These are phyloP conservation scores for Crotalaria pallida DNA, from an alignment of 306 rosid species.

Conservation along the genomic window DNA sequence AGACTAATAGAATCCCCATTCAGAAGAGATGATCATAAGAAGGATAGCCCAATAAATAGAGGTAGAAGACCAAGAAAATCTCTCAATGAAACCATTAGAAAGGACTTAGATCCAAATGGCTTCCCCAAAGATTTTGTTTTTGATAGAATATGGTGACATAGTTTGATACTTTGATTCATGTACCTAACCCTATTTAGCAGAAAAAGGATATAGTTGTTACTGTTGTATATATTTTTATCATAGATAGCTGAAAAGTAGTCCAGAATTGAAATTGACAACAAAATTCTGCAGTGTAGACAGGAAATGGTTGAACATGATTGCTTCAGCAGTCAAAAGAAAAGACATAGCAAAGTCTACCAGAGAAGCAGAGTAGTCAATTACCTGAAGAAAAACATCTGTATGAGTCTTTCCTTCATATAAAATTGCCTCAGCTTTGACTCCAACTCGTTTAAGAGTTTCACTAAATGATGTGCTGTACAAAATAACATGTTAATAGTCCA, in stretches of 20 bases:
- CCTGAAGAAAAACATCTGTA: conserved; percentile 96
- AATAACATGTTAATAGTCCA: conserved; percentile 10
- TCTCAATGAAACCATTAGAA: too few relatives aligned
- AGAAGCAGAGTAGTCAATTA: conserved; percentile 21
- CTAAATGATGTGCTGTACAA: conserved; percentile 64
- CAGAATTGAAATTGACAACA: neutral
- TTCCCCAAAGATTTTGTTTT: too few relatives aligned
- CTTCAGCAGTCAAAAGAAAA: neutral
- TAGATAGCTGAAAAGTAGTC: neutral
- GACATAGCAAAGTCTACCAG: neutral
- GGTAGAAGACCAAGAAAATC: neutral
- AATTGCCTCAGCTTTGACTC: conserved; percentile 69
- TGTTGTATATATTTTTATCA: neutral
- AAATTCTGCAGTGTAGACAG: neutral
- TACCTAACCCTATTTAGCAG: too few relatives aligned
- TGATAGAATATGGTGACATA: neutral
- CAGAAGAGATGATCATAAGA: neutral
- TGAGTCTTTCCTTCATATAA: conserved; percentile 82
- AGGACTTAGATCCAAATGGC: neutral
- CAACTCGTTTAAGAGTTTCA: conserved; percentile 64
- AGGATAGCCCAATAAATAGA: neutral
- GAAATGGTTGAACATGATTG: neutral
- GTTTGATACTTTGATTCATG: neutral
- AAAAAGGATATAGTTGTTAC: neutral
- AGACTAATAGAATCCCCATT: neutral